Base-by-base conservation (phyloP, 176 grass and related monocot species). In the Carex littledalei region DNA sequence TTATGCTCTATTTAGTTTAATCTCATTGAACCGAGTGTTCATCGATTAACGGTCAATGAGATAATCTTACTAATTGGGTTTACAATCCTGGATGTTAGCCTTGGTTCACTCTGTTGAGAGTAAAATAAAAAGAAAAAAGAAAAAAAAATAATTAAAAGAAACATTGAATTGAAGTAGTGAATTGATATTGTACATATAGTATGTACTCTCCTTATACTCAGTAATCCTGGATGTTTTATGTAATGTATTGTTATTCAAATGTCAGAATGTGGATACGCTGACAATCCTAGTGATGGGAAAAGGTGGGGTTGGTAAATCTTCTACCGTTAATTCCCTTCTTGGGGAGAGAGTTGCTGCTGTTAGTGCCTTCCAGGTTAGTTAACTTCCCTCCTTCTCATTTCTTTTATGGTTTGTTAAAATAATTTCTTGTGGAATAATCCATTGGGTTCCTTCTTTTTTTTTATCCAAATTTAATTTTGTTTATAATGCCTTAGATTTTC, bases 201-300 rank as follows among this genome's bases (percentile, higher is more conserved):
- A 45, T 84, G 49, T 16, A 12, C 10, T 45, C 0, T 53, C 50
- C 37, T 73, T 81, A 14, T 39, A 76, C 37, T 49, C 5, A 66
- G 54, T 47, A 64, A 22, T 85, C 11, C 5, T n/a, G 8, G 1
- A 47, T 72, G 8, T 21, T 72, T 8, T 41, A 47, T 72, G 37
- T 68, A 5, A 13, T 16, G 73, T 57, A 72, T 62, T 72, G 13
- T 8, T 78, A 22, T 68, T 75, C 87, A 55, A 65, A 45, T 84
- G 75, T 58, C 57, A 99, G 96, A 89, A 95, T 83, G 93, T 94
- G 71, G 91, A 89, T 86, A 94, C 93, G 32, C 88, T 99, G 82
- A 99, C 93, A 39, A 91, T 99, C 81, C 90, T 99, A 84, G 88
- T 94, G 66, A 99, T 99, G 96, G 93, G 96, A 26, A 99, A 95